Base-by-base conservation (phyloP, 2,329 filamentous ascomycete genomes). In the Talaromyces sp. region DNA sequence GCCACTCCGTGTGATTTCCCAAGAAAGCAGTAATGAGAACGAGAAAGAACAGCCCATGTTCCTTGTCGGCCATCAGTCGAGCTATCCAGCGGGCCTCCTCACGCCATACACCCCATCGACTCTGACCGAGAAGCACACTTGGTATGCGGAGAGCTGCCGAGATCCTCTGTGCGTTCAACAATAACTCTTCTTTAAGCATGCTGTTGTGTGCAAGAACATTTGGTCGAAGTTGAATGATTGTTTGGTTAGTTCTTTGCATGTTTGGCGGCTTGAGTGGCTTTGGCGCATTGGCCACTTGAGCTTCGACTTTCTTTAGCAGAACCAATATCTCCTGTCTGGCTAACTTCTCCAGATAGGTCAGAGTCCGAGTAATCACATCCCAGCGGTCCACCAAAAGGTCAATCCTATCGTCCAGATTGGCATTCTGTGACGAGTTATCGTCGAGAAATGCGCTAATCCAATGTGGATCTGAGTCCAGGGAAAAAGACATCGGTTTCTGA, bases 1-100 rank as follows among this genome's bases (percentile, higher is more conserved):
- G 75, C 82, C 82, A 85, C 63, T 84, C 81, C 0, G 81, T 84
- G 63, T 85, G 82, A 41, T 79, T 83, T 0, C 81, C 82, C 55
- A 85, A 70, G 58, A 84, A 84, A 1, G 81, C 81, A 1, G 82
- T 85, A 31, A 85, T 71, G 11, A 84, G 71, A 22, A 81, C 83
- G 64, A 81, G 77, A 62, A 84, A 81, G 67, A 84, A 84, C 64
- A 83, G 82, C 53, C 81, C 82, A 61, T 83, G 78, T 59, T 84
- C 81, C 66, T 79, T 80, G 53, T 78, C 75, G 33, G 80, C 81
- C 41, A 81, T 76, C 63, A 76, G 79, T 46, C 78, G 76, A n/a
- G 79, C 78, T 41, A 84, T 78, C 69, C 79, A 83, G 61, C 82
- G 76, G 40, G 81, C 81, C 69, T 85, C 82, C 63, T 84, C 82